phyloP scores from a whole-genome alignment of 169 alveolate species.

The Amoebophrya sp. region DNA sequence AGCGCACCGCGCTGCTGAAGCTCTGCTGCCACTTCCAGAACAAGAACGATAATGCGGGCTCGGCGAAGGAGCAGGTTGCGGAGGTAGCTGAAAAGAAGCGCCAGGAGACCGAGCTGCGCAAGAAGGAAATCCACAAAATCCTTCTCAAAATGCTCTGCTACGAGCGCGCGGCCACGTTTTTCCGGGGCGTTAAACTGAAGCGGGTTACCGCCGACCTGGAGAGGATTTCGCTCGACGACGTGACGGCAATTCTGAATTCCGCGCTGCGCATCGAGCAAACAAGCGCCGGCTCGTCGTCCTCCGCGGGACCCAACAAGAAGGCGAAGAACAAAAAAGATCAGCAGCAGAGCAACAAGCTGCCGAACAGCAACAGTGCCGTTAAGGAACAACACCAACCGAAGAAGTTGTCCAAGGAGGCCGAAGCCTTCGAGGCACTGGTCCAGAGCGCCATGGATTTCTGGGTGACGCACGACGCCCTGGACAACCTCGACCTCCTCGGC shows the following conservation, averaged over 20 bases:
- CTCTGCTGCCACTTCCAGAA: constrained; percentile 16
- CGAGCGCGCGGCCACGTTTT: background rate
- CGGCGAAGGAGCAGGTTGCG: constrained; percentile 21
- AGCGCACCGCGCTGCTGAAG: background rate
- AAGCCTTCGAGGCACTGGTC: background rate
- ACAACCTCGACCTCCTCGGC: background rate
- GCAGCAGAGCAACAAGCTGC: too few relatives aligned
- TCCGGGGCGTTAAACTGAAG: background rate
- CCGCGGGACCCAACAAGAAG: too few relatives aligned
- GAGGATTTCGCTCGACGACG: background rate
- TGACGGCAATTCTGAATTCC: background rate
- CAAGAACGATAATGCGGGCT: background rate
- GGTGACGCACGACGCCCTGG: constrained; percentile 9
- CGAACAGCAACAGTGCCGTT: too few relatives aligned
- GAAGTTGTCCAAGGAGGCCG: background rate
- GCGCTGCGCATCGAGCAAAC: background rate
- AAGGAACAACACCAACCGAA: too few relatives aligned
- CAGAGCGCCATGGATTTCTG: background rate
- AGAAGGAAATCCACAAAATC: background rate
- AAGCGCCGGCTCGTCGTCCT: background rate
- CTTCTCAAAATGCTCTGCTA: background rate
- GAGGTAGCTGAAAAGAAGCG: background rate
- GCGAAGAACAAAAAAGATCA: too few relatives aligned
- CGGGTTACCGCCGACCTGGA: background rate
- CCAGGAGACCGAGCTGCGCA: background rate